A percentile compares a stretch with the other conserved stretches of the same genome.
These are phyloP conservation scores for Gloeophyllum trabeum DNA, from an alignment of 768 basidiomycete species.

Conservation along the genomic window DNA sequence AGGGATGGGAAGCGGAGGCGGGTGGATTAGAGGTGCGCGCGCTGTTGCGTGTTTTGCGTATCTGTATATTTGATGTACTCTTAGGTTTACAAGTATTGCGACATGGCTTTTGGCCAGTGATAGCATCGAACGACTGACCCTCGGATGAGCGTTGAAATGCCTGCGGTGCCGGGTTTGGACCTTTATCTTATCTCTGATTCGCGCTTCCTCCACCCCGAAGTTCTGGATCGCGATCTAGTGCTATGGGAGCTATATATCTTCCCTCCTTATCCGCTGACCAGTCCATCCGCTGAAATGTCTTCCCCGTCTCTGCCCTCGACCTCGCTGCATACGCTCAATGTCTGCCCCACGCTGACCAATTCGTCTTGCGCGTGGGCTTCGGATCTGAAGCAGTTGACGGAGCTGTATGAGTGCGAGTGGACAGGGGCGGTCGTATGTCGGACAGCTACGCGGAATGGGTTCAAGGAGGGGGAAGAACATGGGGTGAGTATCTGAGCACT, in stretches of 20 bases:
- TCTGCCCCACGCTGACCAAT: constrained; percentile 63
- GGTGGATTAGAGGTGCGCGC: constrained; percentile 9
- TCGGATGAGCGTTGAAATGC: too few species aligned
- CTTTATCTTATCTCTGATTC: neutral
- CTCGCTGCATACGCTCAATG: constrained; percentile 37
- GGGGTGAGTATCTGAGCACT: constrained; percentile 42
- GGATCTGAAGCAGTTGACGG: constrained; percentile 46
- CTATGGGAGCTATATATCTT: constrained; percentile 5
- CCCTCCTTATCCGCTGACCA: constrained; percentile 1
- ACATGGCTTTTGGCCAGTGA: too few species aligned
- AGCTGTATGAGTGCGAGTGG: constrained; percentile 50
- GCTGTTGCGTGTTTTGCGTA: neutral
- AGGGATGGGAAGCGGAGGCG: constrained; percentile 23
- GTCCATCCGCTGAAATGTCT: constrained; percentile 1
- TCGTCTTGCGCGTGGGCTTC: constrained; percentile 79
- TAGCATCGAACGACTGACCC: too few species aligned
- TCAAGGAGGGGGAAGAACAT: constrained; percentile 50
- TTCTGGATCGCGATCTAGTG: neutral
- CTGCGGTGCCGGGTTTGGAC: too few species aligned
- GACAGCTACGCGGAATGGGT: constrained; percentile 63
- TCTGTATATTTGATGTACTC: too few species aligned
- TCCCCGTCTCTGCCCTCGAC: constrained; percentile 45
- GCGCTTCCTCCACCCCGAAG: neutral
- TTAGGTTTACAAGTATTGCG: too few species aligned
- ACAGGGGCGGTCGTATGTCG: constrained; percentile 79